These are phyloP conservation scores for Wallacemonas sp. DNA, from an alignment of 208 protist species.

Conservation along the genomic window DNA sequence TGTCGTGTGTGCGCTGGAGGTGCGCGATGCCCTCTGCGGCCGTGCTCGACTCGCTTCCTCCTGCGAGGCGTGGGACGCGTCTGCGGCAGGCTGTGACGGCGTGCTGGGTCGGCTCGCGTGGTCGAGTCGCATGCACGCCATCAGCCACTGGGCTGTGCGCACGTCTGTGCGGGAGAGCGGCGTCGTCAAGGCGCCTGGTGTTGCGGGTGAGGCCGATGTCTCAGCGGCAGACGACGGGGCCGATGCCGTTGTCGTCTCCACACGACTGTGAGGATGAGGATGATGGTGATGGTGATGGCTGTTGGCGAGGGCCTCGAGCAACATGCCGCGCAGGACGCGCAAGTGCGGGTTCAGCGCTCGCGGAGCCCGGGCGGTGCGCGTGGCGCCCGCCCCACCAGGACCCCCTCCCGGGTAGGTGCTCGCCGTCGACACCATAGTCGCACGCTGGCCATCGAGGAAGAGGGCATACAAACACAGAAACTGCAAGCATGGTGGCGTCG, in stretches of 20 bases:
- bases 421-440: neutral
- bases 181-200: constrained; percentile 10
- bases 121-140: neutral
- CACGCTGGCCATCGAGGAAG: constrained; percentile 73
- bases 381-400: constrained; percentile 13
- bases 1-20: too few species aligned
- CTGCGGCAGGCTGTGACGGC: too few species aligned
- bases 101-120: constrained; percentile 18
- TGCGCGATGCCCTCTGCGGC: too few species aligned
- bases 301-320: constrained; percentile 62
- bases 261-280: neutral
- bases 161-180: neutral
- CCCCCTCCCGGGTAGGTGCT: constrained; percentile 34
- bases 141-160: neutral
- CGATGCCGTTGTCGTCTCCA: neutral
- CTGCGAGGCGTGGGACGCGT: too few species aligned
- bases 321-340: constrained; percentile 56
- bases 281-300: neutral
- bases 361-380: constrained; percentile 31
- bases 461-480: constrained; percentile 83
- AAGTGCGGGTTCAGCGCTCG: constrained; percentile 69
- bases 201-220: neutral
- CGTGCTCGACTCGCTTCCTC: too few species aligned
- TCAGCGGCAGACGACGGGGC: neutral
- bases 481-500: constrained; percentile 46